Percentiles rank a stretch among this genome's conserved stretches.
phyloP scores from a whole-genome alignment of 352 stramenopile genomes.

The Globisporangium viniferum region DNA sequence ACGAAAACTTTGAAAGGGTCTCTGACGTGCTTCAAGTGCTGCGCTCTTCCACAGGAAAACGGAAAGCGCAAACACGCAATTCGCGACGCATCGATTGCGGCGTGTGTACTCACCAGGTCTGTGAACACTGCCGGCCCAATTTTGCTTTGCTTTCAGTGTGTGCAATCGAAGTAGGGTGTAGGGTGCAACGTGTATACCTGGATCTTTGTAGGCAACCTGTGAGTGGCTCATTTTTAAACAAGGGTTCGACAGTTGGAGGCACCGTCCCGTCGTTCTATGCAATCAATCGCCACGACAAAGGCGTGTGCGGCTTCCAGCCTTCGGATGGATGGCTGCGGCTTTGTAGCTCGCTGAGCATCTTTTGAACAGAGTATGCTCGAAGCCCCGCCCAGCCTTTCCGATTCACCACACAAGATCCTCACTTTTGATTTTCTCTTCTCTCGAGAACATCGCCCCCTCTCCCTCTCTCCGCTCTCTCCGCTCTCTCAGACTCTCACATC shows the following conservation, averaged over 20 bases:
- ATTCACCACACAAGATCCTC: neutral
- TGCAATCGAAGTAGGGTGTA: conserved; percentile 4
- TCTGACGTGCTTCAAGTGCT: neutral
- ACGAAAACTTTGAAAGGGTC: neutral
- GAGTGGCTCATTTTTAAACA: neutral
- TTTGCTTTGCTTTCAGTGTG: neutral
- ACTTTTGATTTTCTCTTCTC: conserved; percentile 11
- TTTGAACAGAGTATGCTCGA: no score
- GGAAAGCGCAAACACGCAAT: neutral
- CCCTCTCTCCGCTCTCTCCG: neutral
- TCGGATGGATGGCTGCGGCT: neutral
- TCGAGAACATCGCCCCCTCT: neutral
- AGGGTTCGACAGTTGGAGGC: conserved; percentile 9
- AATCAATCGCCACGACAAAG: neutral
- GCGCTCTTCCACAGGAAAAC: neutral
- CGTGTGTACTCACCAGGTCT: neutral
- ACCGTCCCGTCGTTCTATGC: neutral
- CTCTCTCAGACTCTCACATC: neutral
- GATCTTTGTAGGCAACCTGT: neutral
- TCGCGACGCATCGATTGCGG: neutral
- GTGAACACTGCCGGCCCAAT: neutral
- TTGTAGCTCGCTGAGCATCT: neutral
- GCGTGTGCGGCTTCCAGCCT: neutral
- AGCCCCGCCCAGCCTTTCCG: no score
- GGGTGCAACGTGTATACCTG: conserved; percentile 3